phyloP scores from a whole-genome alignment of 371 early-diverging fungal genomes.

The Apophysomyces elegans region DNA sequence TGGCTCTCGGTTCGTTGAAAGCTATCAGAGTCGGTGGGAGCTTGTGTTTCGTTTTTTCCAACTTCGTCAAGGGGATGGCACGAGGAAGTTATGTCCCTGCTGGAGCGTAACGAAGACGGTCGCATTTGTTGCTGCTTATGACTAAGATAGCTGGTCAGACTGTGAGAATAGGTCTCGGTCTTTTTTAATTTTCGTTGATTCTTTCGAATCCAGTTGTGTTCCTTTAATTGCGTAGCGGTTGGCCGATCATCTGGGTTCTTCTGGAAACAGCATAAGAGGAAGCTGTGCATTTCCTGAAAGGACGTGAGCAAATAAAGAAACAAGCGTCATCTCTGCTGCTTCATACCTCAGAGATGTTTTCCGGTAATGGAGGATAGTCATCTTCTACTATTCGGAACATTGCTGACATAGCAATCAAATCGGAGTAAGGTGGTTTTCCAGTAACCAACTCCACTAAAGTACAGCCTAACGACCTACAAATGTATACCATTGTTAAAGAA shows the following conservation, averaged over 20 bases:
- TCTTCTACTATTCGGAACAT: slow-evolving; percentile 93
- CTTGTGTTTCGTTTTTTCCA: not conserved
- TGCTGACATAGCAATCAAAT: slow-evolving; percentile 83
- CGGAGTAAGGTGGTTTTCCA: slow-evolving; percentile 87
- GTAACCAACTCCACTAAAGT: slow-evolving; percentile 86
- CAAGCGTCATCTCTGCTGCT: not conserved
- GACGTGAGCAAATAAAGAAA: not conserved
- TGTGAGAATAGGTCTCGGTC: slow-evolving; percentile 7
- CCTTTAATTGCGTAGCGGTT: slow-evolving; percentile 67
- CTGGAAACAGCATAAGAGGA: slow-evolving; percentile 80
- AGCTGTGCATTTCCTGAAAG: slow-evolving; percentile 67
- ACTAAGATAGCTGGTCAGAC: not conserved
- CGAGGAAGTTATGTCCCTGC: not conserved
- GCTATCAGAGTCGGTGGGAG: not conserved
- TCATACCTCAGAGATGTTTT: slow-evolving; percentile 69
- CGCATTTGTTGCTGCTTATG: slow-evolving; percentile 12
- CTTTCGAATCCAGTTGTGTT: slow-evolving; percentile 74
- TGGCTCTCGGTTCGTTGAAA: slow-evolving; percentile 1
- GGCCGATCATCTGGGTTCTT: slow-evolving; percentile 77
- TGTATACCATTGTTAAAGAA: not conserved
- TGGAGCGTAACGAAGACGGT: not conserved
- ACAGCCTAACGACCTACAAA: slow-evolving; percentile 77
- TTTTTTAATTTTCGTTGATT: slow-evolving; percentile 25
- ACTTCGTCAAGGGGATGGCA: slow-evolving; percentile 4
- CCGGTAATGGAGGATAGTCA: slow-evolving; percentile 86